phyloP scores from a whole-genome alignment of 2,329 filamentous ascomycete genomes.

The Calonectria honghensis region DNA sequence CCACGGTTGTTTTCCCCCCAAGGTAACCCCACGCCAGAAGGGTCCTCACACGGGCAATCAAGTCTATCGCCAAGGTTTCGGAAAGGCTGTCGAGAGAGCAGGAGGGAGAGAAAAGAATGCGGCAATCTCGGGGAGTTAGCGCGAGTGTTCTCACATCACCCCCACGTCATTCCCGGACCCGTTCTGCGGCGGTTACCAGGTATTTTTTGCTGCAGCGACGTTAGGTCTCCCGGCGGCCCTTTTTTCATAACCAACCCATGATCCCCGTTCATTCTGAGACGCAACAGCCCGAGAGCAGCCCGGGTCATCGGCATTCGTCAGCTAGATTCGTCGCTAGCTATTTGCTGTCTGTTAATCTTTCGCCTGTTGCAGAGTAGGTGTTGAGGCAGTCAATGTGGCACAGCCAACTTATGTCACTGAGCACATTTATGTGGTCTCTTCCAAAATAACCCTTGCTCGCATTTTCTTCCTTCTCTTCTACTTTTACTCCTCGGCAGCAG shows the following conservation, averaged over 20 bases:
- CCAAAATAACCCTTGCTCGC: neutral
- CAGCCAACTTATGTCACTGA: neutral
- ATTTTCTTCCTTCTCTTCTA: neutral
- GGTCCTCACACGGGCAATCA: slow-evolving; percentile 10
- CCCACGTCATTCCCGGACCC: slow-evolving; percentile 38
- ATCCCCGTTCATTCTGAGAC: slow-evolving; percentile 17
- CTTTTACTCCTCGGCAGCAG: neutral
- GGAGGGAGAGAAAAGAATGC: slow-evolving; percentile 11
- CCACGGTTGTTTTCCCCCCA: neutral
- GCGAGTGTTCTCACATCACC: neutral
- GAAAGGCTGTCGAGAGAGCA: slow-evolving; percentile 16
- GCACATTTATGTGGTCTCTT: neutral
- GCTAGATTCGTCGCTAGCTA: slow-evolving; percentile 8
- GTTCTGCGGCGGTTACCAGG: neutral
- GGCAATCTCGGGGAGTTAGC: slow-evolving; percentile 38
- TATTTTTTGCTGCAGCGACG: neutral
- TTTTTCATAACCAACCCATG: slow-evolving; percentile 23
- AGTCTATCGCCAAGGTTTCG: slow-evolving; percentile 31
- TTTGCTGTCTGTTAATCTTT: neutral
- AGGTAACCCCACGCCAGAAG: slow-evolving; percentile 19
- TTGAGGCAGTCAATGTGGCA: neutral
- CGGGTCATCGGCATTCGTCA: slow-evolving; percentile 36
- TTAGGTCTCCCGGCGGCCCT: slow-evolving; percentile 5
- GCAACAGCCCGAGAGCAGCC: neutral
- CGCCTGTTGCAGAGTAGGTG: slow-evolving; percentile 2